These are phyloP conservation scores for Entamoeba moshkovskii DNA, from an alignment of 208 protist genomes.

Conservation along the genomic window DNA sequence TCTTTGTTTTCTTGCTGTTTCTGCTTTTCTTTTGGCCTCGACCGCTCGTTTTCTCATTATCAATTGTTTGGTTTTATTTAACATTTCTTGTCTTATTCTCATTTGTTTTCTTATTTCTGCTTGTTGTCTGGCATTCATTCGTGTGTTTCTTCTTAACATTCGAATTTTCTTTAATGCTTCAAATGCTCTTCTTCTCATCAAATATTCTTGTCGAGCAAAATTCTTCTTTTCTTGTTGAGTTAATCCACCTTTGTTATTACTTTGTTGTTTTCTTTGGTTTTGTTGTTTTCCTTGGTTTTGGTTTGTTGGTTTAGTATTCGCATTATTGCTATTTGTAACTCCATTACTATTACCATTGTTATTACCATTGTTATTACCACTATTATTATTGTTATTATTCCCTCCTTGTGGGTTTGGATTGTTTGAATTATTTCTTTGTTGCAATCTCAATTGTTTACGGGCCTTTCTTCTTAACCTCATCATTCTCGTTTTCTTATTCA, in stretches of 20 bases:
- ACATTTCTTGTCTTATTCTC: neutral
- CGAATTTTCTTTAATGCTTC: neutral
- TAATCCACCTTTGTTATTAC: neutral
- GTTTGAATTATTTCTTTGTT: neutral
- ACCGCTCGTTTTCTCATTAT: neutral
- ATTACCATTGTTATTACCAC: no score
- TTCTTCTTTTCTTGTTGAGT: neutral
- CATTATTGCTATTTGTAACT: neutral
- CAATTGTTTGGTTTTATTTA: neutral
- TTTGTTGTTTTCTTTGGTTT: no score
- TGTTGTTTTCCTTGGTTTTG: no score
- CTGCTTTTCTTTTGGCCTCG: neutral
- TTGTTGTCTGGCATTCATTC: neutral
- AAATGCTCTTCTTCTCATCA: neutral
- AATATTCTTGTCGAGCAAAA: neutral
- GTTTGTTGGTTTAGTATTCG: neutral
- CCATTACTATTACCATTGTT: neutral
- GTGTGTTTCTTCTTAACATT: neutral
- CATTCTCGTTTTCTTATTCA: neutral
- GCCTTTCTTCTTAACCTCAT: neutral
- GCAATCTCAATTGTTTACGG: neutral
- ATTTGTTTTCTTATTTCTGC: neutral
- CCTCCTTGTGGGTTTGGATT: no score
- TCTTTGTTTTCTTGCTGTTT: neutral
- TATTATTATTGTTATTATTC: no score